Conservation (phyloP, 2,329 filamentous ascomycete genomes). For the Ilyonectria destructans region DNA sequence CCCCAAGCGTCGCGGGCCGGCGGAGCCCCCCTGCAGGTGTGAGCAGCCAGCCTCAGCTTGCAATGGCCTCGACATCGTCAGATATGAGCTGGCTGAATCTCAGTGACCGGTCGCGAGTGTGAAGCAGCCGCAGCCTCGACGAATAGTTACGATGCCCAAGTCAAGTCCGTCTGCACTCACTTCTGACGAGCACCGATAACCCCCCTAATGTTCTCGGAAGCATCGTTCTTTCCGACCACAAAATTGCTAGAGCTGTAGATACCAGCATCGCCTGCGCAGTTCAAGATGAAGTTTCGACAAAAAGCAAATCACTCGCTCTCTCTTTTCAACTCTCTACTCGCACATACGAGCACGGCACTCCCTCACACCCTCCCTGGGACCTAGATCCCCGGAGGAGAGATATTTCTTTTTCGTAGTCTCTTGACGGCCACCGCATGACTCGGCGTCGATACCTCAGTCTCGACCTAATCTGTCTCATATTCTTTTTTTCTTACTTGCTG, state of each 20-base stretch:
- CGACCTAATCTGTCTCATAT: constrained; percentile 54
- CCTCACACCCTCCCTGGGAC: too few relatives aligned
- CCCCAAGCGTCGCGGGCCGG: constrained; percentile 53
- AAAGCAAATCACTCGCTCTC: constrained; percentile 36
- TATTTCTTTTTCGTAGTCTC: constrained; percentile 29
- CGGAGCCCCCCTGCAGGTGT: constrained; percentile 55
- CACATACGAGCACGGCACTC: too few relatives aligned
- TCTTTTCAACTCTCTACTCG: constrained; percentile 28
- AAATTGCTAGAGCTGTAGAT: constrained; percentile 19
- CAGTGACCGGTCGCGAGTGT: constrained; percentile 62
- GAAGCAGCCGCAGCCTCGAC: constrained; percentile 36
- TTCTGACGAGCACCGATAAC: constrained; percentile 40
- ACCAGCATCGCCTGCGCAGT: constrained; percentile 20
- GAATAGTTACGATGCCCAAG: constrained; percentile 40
- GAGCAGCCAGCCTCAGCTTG: constrained; percentile 67
- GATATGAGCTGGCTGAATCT: constrained; percentile 90
- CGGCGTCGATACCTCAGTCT: constrained; percentile 49
- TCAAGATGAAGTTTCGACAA: too few relatives aligned
- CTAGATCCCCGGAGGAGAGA: neutral
- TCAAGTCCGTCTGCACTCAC: constrained; percentile 19
- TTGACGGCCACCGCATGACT: constrained; percentile 46
- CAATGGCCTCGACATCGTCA: constrained; percentile 66
- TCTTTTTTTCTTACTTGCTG: constrained; percentile 47
- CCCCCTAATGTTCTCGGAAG: constrained; percentile 36
- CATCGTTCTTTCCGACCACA: constrained; percentile 18